These are phyloP conservation scores for Blastomyces gilchristii DNA, from an alignment of 2,329 filamentous ascomycete species.

Conservation along the genomic window DNA sequence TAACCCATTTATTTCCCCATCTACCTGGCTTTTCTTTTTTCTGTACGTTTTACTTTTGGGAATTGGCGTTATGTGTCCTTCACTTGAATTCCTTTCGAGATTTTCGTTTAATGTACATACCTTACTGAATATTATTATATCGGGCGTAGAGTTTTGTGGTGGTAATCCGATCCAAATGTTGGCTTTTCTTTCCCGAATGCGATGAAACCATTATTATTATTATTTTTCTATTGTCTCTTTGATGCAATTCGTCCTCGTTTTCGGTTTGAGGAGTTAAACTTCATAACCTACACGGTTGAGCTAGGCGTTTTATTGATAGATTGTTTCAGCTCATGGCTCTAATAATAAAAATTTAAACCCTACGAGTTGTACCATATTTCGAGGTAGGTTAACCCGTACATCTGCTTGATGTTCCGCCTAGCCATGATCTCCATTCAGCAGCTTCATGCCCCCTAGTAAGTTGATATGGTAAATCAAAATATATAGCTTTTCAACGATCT, in stretches of 20 bases:
- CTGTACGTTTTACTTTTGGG: neutral
- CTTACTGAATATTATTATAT: neutral
- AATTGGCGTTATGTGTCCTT: neutral
- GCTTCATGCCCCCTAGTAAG: neutral
- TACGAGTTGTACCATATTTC: neutral
- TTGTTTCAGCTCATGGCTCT: neutral
- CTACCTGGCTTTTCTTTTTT: neutral
- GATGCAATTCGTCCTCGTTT: neutral
- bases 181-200: neutral
- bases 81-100: neutral
- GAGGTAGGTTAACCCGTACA: no score
- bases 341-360: neutral
- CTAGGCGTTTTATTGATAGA: neutral
- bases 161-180: neutral
- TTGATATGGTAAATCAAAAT: neutral
- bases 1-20: conserved; percentile 1
- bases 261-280: neutral
- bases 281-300: neutral
- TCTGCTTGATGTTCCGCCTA: neutral
- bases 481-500: neutral
- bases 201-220: neutral
- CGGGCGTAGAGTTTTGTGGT: neutral
- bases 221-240: neutral
- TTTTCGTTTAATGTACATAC: neutral
- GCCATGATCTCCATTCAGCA: neutral